Percentiles rank a stretch among this genome's conserved stretches.
These are phyloP conservation scores for Phytophthora macrochlamydospora DNA, from an alignment of 352 stramenopile species.

Conservation along the genomic window DNA sequence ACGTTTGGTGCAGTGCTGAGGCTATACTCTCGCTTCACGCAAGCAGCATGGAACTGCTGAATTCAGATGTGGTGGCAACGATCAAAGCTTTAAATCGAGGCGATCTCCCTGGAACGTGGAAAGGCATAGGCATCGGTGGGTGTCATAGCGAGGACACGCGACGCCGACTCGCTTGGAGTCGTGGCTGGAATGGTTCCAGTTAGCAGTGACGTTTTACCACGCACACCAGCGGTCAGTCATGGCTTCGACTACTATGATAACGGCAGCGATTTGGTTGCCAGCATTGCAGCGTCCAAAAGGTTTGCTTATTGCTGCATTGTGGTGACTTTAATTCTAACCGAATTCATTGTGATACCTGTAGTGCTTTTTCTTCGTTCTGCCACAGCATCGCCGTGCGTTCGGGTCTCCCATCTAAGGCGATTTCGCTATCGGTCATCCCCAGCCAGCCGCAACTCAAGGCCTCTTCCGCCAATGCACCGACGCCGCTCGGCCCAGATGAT, in stretches of 20 bases:
- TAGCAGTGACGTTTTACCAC: constrained; percentile 40
- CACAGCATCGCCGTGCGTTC: constrained; percentile 31
- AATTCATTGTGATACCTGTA: constrained; percentile 10
- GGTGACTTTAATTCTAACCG: neutral
- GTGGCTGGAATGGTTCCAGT: constrained; percentile 39
- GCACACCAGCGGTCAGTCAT: constrained; percentile 26
- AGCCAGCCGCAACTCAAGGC: neutral
- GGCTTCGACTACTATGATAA: constrained; percentile 9
- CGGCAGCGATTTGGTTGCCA: constrained; percentile 41
- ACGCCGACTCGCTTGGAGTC: constrained; percentile 14
- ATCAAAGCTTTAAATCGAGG: constrained; percentile 22
- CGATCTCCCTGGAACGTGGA: constrained; percentile 22
- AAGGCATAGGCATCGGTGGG: neutral
- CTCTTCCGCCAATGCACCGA: neutral
- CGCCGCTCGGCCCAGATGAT: constrained; percentile 4
- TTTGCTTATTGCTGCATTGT: constrained; percentile 15
- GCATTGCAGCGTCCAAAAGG: constrained; percentile 51
- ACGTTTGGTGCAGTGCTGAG: constrained; percentile 47
- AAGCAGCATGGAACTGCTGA: constrained; percentile 17
- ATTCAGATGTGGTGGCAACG: constrained; percentile 19
- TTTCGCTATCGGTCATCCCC: constrained; percentile 33
- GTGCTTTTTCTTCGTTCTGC: constrained; percentile 44
- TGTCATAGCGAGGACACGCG: neutral
- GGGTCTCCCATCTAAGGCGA: constrained; percentile 17
- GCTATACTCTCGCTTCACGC: constrained; percentile 35